Evolutionary conservation across 768 basidiomycete genomes (phyloP), one percentile per base, ranked within the genome.

Genomic region (Multifurca ochricompacta): DNA sequence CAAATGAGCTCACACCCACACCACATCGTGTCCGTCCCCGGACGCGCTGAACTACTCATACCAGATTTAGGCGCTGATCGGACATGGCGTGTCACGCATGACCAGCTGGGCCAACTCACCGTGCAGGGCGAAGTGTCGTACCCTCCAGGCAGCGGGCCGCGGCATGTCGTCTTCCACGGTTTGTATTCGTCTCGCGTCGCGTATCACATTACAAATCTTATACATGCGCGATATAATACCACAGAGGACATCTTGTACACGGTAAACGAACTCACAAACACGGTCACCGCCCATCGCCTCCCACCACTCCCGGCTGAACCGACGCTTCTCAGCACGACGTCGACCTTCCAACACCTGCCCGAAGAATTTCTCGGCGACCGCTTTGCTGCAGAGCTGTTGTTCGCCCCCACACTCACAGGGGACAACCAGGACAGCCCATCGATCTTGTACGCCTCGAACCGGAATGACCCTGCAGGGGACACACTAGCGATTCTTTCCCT

Each of bases 1-100:
- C 91, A 93, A 65, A 77, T 81, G 51, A 67, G 71, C 5, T 75
- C 88, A 3, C 91, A 93, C 64, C 85, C 87, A 0, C 91, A 92
- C 69, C 85, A 91, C 62, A 79, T 82, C 67, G 31, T 65, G 56
- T 52, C 70, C 64, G 11, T 75, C 61, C 9, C 73, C 68, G 45
- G 61, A 49, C 48, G 59, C 59, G 41, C 64, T 44, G 56, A 72
- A 56, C 61, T 75, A 68, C 52, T 63, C 53, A 60, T 70, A 66
- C 62, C 71, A 67, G 63, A 75, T 63, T 61, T 70, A 51, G 35
- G 72, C 69, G 47, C 57, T 3, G 91, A 92, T 65, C 74, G 74
- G 48, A 76, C 89, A 14, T 81, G 77, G 69, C 71, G 78, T 51
- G 71, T 84, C 54, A 70, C 68, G 59, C 75, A 78, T 64, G 66